phyloP scores from a whole-genome alignment of 208 protist species.

The Herpetomonas samuelpessoai region DNA sequence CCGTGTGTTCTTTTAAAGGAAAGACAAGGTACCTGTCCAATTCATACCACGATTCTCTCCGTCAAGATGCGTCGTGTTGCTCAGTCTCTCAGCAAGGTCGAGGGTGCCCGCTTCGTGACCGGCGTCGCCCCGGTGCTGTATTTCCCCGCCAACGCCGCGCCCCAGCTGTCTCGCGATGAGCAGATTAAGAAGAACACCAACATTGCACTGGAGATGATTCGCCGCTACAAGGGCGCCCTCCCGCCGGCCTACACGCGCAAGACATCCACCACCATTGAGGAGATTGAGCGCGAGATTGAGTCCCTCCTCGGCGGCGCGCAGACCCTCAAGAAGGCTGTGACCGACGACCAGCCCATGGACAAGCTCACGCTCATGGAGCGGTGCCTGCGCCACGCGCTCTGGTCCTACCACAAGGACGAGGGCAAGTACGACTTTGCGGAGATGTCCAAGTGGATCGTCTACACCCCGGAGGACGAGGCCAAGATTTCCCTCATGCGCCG shows the following conservation, averaged over 20 bases:
- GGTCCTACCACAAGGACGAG: slow-evolving; percentile 91
- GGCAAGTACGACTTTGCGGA: slow-evolving; percentile 81
- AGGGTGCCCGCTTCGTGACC: slow-evolving; percentile 61
- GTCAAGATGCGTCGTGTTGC: slow-evolving; percentile 80
- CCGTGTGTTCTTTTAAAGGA: too few relatives aligned
- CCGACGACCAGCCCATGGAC: slow-evolving; percentile 89
- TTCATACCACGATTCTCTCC: too few relatives aligned
- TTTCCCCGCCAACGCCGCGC: slow-evolving; percentile 49
- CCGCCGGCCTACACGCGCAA: slow-evolving; percentile 83
- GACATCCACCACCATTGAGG: slow-evolving; percentile 73
- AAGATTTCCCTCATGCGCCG: slow-evolving; percentile 74
- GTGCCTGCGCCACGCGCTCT: slow-evolving; percentile 89
- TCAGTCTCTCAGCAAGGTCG: slow-evolving; percentile 25
- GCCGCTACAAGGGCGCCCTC: slow-evolving; percentile 73
- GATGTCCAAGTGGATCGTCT: slow-evolving; percentile 91
- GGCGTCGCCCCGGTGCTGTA: slow-evolving; percentile 87
- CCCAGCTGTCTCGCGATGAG: slow-evolving; percentile 62
- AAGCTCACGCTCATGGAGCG: slow-evolving; percentile 91
- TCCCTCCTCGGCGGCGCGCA: slow-evolving; percentile 75
- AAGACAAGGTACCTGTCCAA: too few relatives aligned
- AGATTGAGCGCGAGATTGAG: slow-evolving; percentile 90
- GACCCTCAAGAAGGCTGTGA: slow-evolving; percentile 65
- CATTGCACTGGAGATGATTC: slow-evolving; percentile 89
- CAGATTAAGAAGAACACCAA: slow-evolving; percentile 88
- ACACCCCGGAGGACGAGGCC: slow-evolving; percentile 86